A percentile compares a stretch with the other conserved stretches of the same genome.
phyloP scores from a whole-genome alignment of 169 alveolate species.

The Eimeria necatrix region DNA sequence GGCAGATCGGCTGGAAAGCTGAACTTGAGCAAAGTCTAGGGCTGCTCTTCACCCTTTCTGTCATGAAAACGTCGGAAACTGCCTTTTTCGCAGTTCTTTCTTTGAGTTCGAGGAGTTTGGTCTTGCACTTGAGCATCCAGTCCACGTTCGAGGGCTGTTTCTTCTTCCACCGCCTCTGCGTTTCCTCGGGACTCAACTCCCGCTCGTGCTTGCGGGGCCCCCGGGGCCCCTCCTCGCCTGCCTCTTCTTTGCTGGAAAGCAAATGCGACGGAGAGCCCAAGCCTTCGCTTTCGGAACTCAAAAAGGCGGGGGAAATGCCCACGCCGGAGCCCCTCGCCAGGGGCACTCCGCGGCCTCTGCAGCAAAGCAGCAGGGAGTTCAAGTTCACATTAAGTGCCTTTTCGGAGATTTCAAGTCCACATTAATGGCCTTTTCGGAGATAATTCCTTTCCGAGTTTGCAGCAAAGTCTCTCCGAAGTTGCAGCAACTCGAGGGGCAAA shows the following conservation, averaged over 20 bases:
- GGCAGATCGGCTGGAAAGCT: too few species aligned
- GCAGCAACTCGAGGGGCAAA: too few species aligned
- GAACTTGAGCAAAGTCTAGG: too few species aligned
- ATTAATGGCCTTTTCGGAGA: too few species aligned
- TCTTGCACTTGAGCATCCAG: slow-evolving; percentile 78
- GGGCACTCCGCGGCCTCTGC: slow-evolving; percentile 50
- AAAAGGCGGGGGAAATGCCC: not conserved
- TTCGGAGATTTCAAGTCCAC: too few species aligned
- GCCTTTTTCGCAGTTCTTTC: slow-evolving; percentile 75
- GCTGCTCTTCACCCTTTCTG: slow-evolving; percentile 32
- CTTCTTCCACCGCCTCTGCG: slow-evolving; percentile 55
- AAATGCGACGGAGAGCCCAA: not conserved
- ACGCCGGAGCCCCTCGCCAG: slow-evolving; percentile 34
- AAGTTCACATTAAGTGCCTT: not conserved
- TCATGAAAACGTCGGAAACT: slow-evolving; percentile 74
- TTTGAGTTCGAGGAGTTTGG: slow-evolving; percentile 73
- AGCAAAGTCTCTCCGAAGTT: too few species aligned
- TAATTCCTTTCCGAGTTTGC: too few species aligned
- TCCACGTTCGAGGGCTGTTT: slow-evolving; percentile 71
- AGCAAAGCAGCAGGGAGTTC: not conserved
- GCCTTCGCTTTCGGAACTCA: not conserved
- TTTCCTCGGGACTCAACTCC: slow-evolving; percentile 32
- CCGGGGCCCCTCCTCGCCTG: slow-evolving; percentile 3
- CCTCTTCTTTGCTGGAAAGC: not conserved
- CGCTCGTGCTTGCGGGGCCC: slow-evolving; percentile 51